Evolutionary conservation across 176 grass and related monocot genomes (phyloP).

Genomic region (Cenchrus fungigraminus): DNA sequence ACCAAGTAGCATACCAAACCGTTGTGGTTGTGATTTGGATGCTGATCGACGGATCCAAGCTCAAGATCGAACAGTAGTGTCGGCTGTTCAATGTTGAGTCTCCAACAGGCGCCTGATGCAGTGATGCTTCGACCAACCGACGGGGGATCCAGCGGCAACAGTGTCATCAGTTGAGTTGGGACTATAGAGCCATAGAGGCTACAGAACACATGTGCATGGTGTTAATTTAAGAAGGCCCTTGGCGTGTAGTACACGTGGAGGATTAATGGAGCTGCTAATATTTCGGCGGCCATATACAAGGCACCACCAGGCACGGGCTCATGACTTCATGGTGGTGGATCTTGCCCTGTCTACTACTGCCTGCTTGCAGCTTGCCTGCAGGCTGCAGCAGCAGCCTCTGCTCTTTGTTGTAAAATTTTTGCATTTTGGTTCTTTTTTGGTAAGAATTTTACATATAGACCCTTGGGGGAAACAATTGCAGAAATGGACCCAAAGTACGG

Average conservation of each 20-base stretch:
- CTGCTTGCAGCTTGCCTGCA: no score
- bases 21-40: neutral
- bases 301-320: neutral
- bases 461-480: no score
- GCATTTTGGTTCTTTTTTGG: no score
- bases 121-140: neutral
- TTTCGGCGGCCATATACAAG: slow-evolving; percentile 18
- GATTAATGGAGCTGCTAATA: slow-evolving; percentile 37
- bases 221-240: neutral
- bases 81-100: neutral
- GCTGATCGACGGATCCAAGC: neutral
- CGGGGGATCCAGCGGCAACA: neutral
- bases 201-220: neutral
- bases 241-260: neutral
- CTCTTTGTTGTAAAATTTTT: no score
- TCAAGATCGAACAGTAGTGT: neutral
- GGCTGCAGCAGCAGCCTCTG: no score
- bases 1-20: slow-evolving; percentile 8
- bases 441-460: no score
- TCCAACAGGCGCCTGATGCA: neutral
- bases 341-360: no score
- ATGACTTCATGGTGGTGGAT: neutral
- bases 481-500: no score
- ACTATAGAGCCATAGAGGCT: no score
- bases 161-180: neutral